Percentiles rank a stretch among this genome's conserved stretches.
phyloP scores from a whole-genome alignment of 2,329 filamentous ascomycete genomes.

The Pyricularia sp. region DNA sequence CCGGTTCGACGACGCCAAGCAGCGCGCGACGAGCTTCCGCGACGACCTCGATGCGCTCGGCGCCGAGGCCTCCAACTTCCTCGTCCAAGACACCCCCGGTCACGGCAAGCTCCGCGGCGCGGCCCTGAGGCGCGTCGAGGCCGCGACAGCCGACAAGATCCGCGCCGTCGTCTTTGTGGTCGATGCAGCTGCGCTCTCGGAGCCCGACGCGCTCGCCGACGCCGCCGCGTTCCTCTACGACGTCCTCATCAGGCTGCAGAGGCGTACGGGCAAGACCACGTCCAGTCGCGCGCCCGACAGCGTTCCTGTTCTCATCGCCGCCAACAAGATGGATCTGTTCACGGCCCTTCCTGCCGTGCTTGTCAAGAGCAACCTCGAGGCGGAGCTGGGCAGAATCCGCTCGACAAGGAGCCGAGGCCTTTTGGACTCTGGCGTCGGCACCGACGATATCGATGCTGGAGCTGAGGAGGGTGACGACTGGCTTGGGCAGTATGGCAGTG shows the following conservation, averaged over 20 bases:
- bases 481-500: slow-evolving; percentile 72
- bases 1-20: slow-evolving; percentile 10
- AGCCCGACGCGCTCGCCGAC: slow-evolving; percentile 54
- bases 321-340: slow-evolving; percentile 94
- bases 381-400: slow-evolving; percentile 71
- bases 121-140: slow-evolving; percentile 43
- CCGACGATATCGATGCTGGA: slow-evolving; percentile 51
- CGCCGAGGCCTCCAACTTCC: slow-evolving; percentile 57
- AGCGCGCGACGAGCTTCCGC: slow-evolving; percentile 33
- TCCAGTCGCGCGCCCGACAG: slow-evolving; percentile 42
- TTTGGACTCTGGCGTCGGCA: slow-evolving; percentile 68
- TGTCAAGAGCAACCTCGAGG: slow-evolving; percentile 67
- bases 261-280: slow-evolving; percentile 33
- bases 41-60: slow-evolving; percentile 45
- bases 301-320: slow-evolving; percentile 73
- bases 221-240: slow-evolving; percentile 85
- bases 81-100: slow-evolving; percentile 82
- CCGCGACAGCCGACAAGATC: slow-evolving; percentile 30
- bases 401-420: slow-evolving; percentile 70
- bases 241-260: slow-evolving; percentile 73
- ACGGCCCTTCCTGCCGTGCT: slow-evolving; percentile 75
- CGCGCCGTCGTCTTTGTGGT: slow-evolving; percentile 77
- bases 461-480: slow-evolving; percentile 72
- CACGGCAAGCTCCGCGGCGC: slow-evolving; percentile 84
- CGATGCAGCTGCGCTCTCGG: slow-evolving; percentile 65